Percentiles rank a stretch among this genome's conserved stretches.
phyloP scores from a whole-genome alignment of 257 asterid species.

The Coffea canephora region DNA sequence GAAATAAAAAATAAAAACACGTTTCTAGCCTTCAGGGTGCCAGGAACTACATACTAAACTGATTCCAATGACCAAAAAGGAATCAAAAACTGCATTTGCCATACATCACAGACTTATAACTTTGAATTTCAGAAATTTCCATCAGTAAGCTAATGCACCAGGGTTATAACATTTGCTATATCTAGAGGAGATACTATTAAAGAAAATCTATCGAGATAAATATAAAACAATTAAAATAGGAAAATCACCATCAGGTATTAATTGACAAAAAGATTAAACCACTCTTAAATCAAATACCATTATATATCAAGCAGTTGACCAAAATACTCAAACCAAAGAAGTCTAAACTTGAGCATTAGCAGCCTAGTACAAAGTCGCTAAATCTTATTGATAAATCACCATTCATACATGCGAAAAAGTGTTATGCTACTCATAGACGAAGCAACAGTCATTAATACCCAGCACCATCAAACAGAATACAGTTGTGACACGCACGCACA shows the following conservation, averaged over 20 bases:
- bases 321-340: not conserved
- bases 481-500: not conserved
- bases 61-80: not conserved
- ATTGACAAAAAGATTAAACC: not conserved
- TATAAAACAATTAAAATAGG: not conserved
- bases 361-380: not conserved
- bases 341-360: not conserved
- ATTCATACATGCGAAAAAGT: not conserved
- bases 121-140: not conserved
- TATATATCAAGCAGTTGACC: not conserved
- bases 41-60: not conserved
- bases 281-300: not conserved
- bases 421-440: not conserved
- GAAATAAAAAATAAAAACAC: not conserved
- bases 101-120: not conserved
- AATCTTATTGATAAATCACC: not conserved
- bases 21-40: not conserved
- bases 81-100: not conserved
- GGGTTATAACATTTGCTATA: not conserved
- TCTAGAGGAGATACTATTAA: not conserved
- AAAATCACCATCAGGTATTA: not conserved
- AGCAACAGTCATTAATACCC: not conserved
- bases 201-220: not conserved
- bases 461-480: not conserved
- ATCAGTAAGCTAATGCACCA: not conserved